Evolutionary conservation across 345 rosid genomes (phyloP).

Genomic region (Eucalyptus sp.): DNA sequence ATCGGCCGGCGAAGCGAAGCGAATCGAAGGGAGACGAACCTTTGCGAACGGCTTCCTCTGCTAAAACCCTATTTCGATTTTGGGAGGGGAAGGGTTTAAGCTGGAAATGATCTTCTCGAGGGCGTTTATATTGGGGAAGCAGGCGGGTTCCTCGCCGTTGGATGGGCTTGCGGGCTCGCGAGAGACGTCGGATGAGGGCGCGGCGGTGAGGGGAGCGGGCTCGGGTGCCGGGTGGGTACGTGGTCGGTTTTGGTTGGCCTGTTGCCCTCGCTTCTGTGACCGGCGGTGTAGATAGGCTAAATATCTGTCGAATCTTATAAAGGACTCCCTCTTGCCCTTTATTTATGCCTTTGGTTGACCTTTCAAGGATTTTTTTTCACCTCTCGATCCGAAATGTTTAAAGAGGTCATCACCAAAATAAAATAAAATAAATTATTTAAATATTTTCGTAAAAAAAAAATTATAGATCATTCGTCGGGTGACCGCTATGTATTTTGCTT

Average conservation of each 20-base stretch:
- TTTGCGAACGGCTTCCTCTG: neutral
- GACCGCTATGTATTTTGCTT: neutral
- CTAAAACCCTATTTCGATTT: neutral
- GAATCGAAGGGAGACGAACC: neutral
- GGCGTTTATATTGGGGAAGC: neutral
- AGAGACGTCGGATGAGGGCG: neutral
- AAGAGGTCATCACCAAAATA: neutral
- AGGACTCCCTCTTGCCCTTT: neutral
- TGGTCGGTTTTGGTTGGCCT: neutral
- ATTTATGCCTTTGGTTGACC: neutral
- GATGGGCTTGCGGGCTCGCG: neutral
- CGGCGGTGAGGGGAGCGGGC: neutral
- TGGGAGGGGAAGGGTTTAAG: neutral
- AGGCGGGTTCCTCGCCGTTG: neutral
- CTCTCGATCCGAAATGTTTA: neutral
- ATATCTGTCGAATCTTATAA: neutral
- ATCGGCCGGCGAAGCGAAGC: neutral
- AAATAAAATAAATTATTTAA: neutral
- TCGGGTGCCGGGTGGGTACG: neutral
- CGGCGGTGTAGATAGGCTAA: neutral
- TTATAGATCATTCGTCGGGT: rapidly evolving
- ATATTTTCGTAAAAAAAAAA: neutral
- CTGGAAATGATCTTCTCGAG: neutral
- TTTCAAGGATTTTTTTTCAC: neutral
- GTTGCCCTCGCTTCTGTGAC: neutral